These are phyloP conservation scores for Aspergillus latus DNA, from an alignment of 2,329 filamentous ascomycete genomes.

Conservation along the genomic window DNA sequence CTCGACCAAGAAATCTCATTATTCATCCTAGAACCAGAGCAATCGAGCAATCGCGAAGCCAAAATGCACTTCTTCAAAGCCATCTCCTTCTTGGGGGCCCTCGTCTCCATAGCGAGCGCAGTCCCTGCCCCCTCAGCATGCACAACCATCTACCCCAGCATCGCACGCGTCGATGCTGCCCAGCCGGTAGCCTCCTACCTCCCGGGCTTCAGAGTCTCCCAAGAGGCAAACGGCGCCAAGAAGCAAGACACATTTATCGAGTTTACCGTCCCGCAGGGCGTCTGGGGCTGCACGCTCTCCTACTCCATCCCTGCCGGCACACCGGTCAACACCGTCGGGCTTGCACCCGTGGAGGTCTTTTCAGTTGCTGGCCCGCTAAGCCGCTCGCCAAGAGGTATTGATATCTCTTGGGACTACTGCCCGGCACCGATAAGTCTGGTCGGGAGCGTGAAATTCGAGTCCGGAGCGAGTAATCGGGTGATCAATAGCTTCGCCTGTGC, in stretches of 20 bases:
- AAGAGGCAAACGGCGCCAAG: background rate
- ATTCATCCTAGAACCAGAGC: background rate
- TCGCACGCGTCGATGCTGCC: constrained; percentile 12
- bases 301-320: constrained; percentile 12
- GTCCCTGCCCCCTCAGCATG: constrained; percentile 6
- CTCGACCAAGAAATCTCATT: background rate
- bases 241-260: constrained; percentile 15
- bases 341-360: constrained; percentile 10
- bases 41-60: background rate
- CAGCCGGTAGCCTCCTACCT: constrained; percentile 10
- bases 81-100: background rate
- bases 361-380: constrained; percentile 9
- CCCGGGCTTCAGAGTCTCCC: constrained; percentile 9
- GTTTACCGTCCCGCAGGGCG: constrained; percentile 10
- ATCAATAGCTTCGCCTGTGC: constrained; percentile 15
- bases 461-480: background rate
- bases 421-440: constrained; percentile 9
- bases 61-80: constrained; percentile 9
- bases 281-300: constrained; percentile 14
- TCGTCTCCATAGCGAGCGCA: background rate
- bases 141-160: constrained; percentile 6
- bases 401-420: constrained; percentile 12
- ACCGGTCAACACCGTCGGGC: background rate
- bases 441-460: constrained; percentile 6
- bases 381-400: constrained; percentile 7